Conservation (phyloP, 1,284 basidiomycete species). For the Lentinus polychrous region DNA sequence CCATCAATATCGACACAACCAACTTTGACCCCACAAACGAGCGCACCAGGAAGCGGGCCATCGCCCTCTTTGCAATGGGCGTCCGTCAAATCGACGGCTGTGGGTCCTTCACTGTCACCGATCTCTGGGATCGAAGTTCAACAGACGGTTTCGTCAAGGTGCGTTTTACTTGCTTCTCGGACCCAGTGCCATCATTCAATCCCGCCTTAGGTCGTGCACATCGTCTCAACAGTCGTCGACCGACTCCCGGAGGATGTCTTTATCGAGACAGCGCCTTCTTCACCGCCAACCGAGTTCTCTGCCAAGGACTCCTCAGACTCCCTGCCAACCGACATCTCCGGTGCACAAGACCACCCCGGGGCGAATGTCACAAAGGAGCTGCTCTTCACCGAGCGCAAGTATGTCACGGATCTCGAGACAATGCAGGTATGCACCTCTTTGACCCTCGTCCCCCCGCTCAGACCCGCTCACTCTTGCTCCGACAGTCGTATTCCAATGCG, state of each 20-base stretch:
- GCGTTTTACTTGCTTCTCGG: conserved; percentile 17
- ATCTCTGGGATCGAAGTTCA: conserved; percentile 84
- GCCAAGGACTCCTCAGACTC: conserved; percentile 58
- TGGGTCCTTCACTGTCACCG: conserved; percentile 79
- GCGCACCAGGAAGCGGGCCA: conserved; percentile 72
- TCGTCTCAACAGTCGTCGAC: conserved; percentile 83
- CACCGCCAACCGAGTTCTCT: conserved; percentile 41
- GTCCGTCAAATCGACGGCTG: conserved; percentile 58
- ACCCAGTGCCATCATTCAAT: conserved; percentile 1
- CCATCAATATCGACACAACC: conserved; percentile 66
- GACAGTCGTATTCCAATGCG: conserved; percentile 75
- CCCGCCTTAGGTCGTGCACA: conserved; percentile 73
- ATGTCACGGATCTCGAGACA: conserved; percentile 95
- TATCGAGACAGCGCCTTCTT: conserved; percentile 54
- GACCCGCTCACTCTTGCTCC: conserved; percentile 7
- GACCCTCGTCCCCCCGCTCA: not conserved
- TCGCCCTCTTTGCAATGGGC: conserved; percentile 74
- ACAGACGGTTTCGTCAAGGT: conserved; percentile 97
- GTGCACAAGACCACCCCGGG: conserved; percentile 49
- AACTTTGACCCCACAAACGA: conserved; percentile 66
- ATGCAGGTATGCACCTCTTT: conserved; percentile 66
- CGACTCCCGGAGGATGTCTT: conserved; percentile 73
- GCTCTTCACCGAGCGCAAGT: conserved; percentile 93
- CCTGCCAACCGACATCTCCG: conserved; percentile 34
- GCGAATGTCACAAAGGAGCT: conserved; percentile 82